Base-by-base conservation (phyloP, 495 filamentous ascomycete species). In the Acidomyces sp. region DNA sequence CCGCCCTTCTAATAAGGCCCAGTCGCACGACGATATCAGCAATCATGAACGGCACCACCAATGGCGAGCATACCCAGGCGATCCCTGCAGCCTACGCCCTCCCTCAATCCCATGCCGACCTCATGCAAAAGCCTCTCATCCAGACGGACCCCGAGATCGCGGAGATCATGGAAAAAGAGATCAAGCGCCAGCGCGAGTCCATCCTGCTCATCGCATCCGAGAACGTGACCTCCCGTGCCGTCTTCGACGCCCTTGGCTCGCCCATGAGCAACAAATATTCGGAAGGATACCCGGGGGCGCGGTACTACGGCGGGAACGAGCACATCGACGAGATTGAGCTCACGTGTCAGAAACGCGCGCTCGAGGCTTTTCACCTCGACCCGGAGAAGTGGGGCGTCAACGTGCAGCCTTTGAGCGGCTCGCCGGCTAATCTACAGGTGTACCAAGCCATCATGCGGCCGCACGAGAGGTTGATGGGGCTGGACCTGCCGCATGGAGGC, bases 231-330 rank as follows among this genome's bases (percentile, higher is more conserved):
- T 88, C 84, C 29, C 80, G 80, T 34, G 82, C 83, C 38, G 84
- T 90, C 46, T 88, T 83, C 66, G 84, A 90, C 65, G 82, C 84
- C 49, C 74, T 90, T 36, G 83, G 84, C 49, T 85, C 83, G 27
- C 80, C 82, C 55, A 88, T 87, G 83, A 86, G 80, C 56, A 88
- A 99, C 76, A 99, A 99, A 70, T 99, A 99, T 75, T 93, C 85
- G 3, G 90, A 99, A 70, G 90, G 90, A 53, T 93, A 93, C 65
- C 92, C 92, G 55, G 90, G 90, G 55, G 90, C 92, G 34, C 80
- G 90, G 61, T 99, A 99, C 74, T 99, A 99, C 60, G 92, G 92
- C 62, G 90, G 90, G 53, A 99, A 96, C 69, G 77, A 99, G 70
- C 85, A 93, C 71, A 99, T 99, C 46, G 90, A 99, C 62, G 69